These are phyloP conservation scores for Eudorina sp. DNA, from an alignment of 139 green algal species.

Conservation along the genomic window DNA sequence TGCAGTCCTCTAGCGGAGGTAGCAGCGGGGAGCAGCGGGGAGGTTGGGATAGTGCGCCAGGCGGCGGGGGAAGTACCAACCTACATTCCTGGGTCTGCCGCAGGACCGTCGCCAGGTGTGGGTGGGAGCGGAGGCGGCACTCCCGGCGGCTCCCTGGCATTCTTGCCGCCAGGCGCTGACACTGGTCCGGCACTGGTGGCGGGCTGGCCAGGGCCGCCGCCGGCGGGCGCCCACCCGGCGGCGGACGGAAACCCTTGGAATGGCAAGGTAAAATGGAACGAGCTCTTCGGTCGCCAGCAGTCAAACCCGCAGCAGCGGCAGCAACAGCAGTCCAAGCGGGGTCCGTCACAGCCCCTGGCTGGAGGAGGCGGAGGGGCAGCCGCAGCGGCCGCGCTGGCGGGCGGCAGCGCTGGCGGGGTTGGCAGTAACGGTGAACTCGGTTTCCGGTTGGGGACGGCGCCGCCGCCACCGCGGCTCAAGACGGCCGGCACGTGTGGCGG, in stretches of 20 bases:
- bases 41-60: too few species aligned
- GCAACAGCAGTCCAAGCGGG: not conserved
- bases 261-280: conserved; percentile 15
- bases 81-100: too few species aligned
- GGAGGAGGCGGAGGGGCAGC: not conserved
- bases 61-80: too few species aligned
- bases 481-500: not conserved
- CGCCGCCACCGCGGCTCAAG: conserved; percentile 12
- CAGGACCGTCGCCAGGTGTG: too few species aligned
- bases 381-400: too few species aligned
- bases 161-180: not conserved
- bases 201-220: too few species aligned
- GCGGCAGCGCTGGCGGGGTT: not conserved
- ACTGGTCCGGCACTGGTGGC: not conserved
- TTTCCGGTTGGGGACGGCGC: conserved; percentile 4
- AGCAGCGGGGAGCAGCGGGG: too few species aligned
- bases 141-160: too few species aligned
- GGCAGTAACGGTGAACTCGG: not conserved
- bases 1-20: too few species aligned
- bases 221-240: not conserved
- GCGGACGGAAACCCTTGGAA: conserved; percentile 2
- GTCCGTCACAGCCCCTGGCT: not conserved
- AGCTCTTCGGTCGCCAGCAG: not conserved
- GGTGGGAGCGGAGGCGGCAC: too few species aligned
- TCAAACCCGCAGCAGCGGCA: not conserved